Evolutionary conservation across 306 rosid genomes (phyloP), one percentile per base, ranked within the genome.

Genomic region (Cucurbita maxima): DNA sequence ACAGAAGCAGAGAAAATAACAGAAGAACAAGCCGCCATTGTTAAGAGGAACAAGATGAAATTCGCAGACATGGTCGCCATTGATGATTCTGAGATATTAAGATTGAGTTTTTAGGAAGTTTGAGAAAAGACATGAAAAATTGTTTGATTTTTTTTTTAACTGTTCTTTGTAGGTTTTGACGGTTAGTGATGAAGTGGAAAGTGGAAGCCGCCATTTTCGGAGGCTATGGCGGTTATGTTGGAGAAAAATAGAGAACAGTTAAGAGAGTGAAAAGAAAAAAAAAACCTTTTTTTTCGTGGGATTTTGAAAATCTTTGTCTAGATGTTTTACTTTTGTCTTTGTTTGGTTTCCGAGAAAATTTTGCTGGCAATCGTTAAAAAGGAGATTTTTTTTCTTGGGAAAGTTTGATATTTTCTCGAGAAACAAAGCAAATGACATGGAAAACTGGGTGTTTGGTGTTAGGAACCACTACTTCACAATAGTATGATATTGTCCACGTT

Each of bases 21-120:
- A 48, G 68, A 74, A 2, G 62, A n/a, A 6, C 70, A 76, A 12
- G 79, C 66, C 10, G 78, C 56, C 36, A 82, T 5, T 6, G 61
- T 63, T 34, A 81, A 44, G 71, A 81, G 10, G n/a, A 75, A 67
- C 60, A 76, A 10, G 74, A 55, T 10, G 59, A 61, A 58, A n/a
- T 73, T 82, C 81, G 50, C 50, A 81, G 84, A 75, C 38, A 79
- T 74, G 74, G 88, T 36, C 59, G 85, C 89, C 91, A 83, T 86
- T 79, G 79, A 76, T 70, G 58, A 48, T 22, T 70, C 9, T 14
- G 58, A 15, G 44, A 30, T 47, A 22, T 14, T 69, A 69, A 69
- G 73, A 6, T 69, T 25, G 7, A 20, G 38, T 68, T 68, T 69
- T 45, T 25, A 5, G 58, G 20, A 8, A 20, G 5, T 70, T 16